These are phyloP conservation scores for Paxillus rubicundulus DNA, from an alignment of 768 basidiomycete genomes.

Conservation along the genomic window DNA sequence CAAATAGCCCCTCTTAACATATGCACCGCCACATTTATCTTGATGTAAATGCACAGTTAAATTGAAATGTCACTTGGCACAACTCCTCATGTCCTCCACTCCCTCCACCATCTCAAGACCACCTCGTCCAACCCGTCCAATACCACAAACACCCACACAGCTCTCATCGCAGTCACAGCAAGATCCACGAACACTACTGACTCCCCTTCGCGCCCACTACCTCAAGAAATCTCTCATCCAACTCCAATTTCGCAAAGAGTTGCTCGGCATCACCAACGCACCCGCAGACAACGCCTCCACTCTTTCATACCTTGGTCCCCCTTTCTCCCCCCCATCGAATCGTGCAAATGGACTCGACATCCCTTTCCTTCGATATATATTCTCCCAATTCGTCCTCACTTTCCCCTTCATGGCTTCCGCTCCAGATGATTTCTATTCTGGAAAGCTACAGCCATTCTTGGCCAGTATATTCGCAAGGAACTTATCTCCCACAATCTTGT, in stretches of 20 bases:
- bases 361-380: slow-evolving; percentile 86
- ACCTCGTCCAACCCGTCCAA: slow-evolving; percentile 13
- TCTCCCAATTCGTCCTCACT: slow-evolving; percentile 88
- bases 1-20: slow-evolving; percentile 1
- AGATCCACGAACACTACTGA: slow-evolving; percentile 43
- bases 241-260: slow-evolving; percentile 81
- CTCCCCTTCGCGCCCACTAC: slow-evolving; percentile 92
- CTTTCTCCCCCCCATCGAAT: slow-evolving; percentile 73
- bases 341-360: slow-evolving; percentile 62
- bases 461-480: slow-evolving; percentile 80
- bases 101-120: neutral
- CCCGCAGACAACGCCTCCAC: slow-evolving; percentile 49
- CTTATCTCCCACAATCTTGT: slow-evolving; percentile 56
- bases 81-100: too few relatives aligned
- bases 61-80: too few relatives aligned
- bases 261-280: slow-evolving; percentile 59
- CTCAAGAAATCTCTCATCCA: slow-evolving; percentile 94
- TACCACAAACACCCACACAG: neutral
- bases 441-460: slow-evolving; percentile 94
- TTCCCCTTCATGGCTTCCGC: slow-evolving; percentile 94
- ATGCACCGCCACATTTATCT: neutral
- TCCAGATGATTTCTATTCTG: slow-evolving; percentile 87
- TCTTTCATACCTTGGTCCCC: slow-evolving; percentile 84
- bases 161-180: neutral
- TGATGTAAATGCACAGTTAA: slow-evolving; percentile 1